Evolutionary conservation across 495 filamentous ascomycete species (phyloP), one percentile per base, ranked within the genome.

Genomic region (Penicillium lividum): DNA sequence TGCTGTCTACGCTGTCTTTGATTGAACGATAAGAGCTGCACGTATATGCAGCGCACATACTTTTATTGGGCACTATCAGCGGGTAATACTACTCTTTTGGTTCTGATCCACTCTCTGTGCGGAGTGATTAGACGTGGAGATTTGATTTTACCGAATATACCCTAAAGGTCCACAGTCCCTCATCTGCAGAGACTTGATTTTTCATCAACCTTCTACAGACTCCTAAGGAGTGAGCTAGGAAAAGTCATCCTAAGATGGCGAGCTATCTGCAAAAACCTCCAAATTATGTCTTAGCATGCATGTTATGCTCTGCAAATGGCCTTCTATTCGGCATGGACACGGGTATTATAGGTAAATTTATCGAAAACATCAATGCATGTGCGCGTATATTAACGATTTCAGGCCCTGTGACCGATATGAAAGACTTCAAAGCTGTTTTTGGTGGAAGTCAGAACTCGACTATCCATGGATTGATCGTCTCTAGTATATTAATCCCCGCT

Each of bases 361-460:
- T 10, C 9, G 11, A 13, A 33, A 33, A 33, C 0, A 3, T 13
- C 34, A 38, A 11, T 10, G 34, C 30, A 7, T 33, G 30, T 33
- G 5, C 30, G 30, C 30, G 8, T 22, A 31, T 7, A 9, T 9
- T 33, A 33, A 33, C 3, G 30, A 33, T 33, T 33, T 0, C 42
- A 48, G 87, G 87, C 0, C 80, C 84, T 10, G 70, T 88, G 0
- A 87, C 84, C 7, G 70, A 76, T 18, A 88, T 90, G 87, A 72
- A 74, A 0, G 67, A 74, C 42, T 89, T 86, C 65, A 65, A 64
- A 2, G 57, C 63, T 7, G 67, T 72, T 7, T 77, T 89, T 43
- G 72, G 64, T n/a, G 83, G 84, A 3, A 60, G 65, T 22, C 76
- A 84, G 38, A 82, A 84, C 1, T 73, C 86, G 4, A 77, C 75